Conservation (phyloP, 305 asterid species). For the Fraxinus paxiana region DNA sequence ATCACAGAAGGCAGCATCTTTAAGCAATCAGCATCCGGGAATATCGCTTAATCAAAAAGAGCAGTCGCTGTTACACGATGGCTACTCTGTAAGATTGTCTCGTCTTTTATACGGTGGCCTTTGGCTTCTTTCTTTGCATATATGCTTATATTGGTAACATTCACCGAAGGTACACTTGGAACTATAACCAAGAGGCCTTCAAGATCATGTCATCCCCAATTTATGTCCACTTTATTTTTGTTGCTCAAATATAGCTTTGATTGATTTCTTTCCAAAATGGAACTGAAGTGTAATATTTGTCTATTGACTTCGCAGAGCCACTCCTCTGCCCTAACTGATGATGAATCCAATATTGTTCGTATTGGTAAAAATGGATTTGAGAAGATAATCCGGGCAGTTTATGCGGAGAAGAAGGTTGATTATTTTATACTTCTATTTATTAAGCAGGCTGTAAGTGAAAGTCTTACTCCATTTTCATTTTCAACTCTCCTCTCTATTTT, state of each 20-base stretch:
- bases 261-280: conserved; percentile 7
- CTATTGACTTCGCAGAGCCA: conserved; percentile 64
- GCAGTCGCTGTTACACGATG: conserved; percentile 52
- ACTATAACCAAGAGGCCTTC: not conserved
- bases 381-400: conserved; percentile 70
- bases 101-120: conserved; percentile 6
- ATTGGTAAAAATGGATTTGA: conserved; percentile 55
- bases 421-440: not conserved
- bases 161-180: not conserved
- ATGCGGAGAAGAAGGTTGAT: conserved; percentile 68
- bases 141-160: not conserved
- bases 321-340: conserved; percentile 85
- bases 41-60: conserved; percentile 64
- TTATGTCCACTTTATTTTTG: conserved; percentile 1
- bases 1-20: conserved; percentile 35
- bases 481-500: conserved; percentile 7
- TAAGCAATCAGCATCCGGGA: conserved; percentile 45
- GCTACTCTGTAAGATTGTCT: conserved; percentile 76
- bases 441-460: conserved; percentile 15
- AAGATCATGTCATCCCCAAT: not conserved
- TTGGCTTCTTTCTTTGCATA: not conserved
- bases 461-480: conserved; percentile 2
- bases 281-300: conserved; percentile 1
- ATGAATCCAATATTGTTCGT: conserved; percentile 61
- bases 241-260: conserved; percentile 14